Evolutionary conservation across 2,329 filamentous ascomycete genomes (phyloP).

Genomic region (Monilinia aucupariae): DNA sequence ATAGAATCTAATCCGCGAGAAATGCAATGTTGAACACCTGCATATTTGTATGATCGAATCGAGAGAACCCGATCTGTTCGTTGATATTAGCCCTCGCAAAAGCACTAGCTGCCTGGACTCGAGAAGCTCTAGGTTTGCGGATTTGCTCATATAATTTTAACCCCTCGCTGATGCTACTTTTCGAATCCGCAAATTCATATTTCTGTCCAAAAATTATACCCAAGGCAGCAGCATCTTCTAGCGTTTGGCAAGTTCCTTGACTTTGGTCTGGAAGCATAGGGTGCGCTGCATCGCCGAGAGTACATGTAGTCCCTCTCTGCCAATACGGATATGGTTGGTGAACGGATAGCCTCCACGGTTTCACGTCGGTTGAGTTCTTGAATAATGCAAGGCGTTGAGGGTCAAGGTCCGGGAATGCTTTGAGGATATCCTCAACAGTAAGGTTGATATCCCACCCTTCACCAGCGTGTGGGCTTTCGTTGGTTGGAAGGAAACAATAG

Average conservation of each 20-base stretch:
- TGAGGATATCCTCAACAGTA: constrained; percentile 53
- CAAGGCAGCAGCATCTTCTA: constrained; percentile 38
- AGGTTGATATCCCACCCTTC: constrained; percentile 30
- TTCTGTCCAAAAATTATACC: constrained; percentile 33
- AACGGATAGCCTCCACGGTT: constrained; percentile 34
- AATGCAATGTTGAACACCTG: neutral
- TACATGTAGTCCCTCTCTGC: constrained; percentile 45
- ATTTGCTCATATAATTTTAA: constrained; percentile 43
- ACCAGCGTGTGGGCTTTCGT: constrained; percentile 25
- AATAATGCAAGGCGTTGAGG: constrained; percentile 26
- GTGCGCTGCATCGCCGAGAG: constrained; percentile 62
- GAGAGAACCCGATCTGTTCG: constrained; percentile 42
- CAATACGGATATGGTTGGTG: constrained; percentile 57
- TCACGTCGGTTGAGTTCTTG: constrained; percentile 31
- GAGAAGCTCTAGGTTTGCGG: constrained; percentile 47
- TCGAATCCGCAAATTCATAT: constrained; percentile 14
- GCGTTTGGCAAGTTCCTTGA: constrained; percentile 50
- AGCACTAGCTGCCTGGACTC: constrained; percentile 51
- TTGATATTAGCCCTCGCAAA: constrained; percentile 56
- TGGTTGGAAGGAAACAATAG: constrained; percentile 38
- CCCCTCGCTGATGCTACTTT: constrained; percentile 38
- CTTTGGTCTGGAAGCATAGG: constrained; percentile 65
- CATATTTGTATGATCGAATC: neutral
- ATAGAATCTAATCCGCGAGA: neutral
- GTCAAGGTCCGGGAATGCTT: constrained; percentile 56